These are phyloP conservation scores for Sugiyamaella valdiviana DNA, from an alignment of 805 yeast genomes.

Conservation along the genomic window DNA sequence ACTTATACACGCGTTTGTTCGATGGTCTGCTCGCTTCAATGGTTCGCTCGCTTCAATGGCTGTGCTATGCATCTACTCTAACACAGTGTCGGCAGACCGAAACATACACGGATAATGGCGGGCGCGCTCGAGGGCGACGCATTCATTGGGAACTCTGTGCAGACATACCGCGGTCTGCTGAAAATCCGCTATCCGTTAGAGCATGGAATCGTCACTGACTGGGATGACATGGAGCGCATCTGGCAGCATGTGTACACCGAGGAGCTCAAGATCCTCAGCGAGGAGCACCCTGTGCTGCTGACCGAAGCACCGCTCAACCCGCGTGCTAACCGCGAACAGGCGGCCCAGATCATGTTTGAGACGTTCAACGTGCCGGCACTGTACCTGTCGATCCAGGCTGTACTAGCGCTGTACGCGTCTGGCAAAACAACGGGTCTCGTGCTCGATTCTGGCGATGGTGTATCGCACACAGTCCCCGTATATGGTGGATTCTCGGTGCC, in stretches of 20 bases:
- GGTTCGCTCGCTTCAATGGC: not conserved
- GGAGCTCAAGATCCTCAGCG: constrained; percentile 51
- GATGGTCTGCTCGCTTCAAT: not conserved
- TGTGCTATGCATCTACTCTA: not conserved
- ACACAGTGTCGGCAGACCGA: constrained; percentile 63
- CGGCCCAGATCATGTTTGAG: constrained; percentile 65
- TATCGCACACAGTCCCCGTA: constrained; percentile 79
- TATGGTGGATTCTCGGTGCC: constrained; percentile 83
- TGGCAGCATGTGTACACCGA: constrained; percentile 66
- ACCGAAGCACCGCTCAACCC: constrained; percentile 91
- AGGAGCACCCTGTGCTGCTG: constrained; percentile 80
- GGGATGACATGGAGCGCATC: constrained; percentile 80
- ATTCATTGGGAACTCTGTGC: constrained; percentile 73
- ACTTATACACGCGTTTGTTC: not conserved
- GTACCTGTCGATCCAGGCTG: constrained; percentile 70
- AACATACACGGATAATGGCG: constrained; percentile 78
- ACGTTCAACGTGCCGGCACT: constrained; percentile 69
- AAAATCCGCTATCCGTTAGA: constrained; percentile 63
- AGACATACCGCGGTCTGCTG: constrained; percentile 69
- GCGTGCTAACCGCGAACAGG: constrained; percentile 47
- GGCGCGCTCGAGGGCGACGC: constrained; percentile 58
- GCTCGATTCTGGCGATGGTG: constrained; percentile 91
- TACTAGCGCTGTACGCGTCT: constrained; percentile 74
- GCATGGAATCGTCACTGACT: constrained; percentile 72
- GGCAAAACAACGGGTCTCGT: constrained; percentile 91